Evolutionary conservation across 1,284 basidiomycete genomes (phyloP).

Genomic region (Neotropicomus parvogracilis): DNA sequence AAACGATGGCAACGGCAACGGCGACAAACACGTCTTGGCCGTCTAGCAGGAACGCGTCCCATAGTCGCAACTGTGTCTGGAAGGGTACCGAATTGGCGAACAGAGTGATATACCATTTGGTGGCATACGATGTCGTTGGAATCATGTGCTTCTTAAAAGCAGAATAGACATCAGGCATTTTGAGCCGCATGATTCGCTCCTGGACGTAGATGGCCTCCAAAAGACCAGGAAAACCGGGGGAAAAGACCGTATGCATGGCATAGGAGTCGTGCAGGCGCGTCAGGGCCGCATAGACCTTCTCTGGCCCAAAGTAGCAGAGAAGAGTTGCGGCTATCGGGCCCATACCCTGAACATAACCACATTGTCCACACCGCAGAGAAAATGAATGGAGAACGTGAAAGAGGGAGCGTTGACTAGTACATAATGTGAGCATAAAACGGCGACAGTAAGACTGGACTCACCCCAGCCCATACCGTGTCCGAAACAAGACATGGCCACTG

Average conservation of each 20-base stretch:
- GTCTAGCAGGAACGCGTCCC: slow-evolving; percentile 91
- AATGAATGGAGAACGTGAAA: slow-evolving; percentile 95
- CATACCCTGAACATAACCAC: slow-evolving; percentile 99
- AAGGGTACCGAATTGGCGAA: slow-evolving; percentile 96
- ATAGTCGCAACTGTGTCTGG: slow-evolving; percentile 88
- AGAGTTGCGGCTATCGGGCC: slow-evolving; percentile 95
- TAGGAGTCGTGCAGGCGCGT: slow-evolving; percentile 88
- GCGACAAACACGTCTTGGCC: slow-evolving; percentile 88
- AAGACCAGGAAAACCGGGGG: slow-evolving; percentile 93
- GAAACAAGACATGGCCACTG: slow-evolving; percentile 90
- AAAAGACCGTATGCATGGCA: slow-evolving; percentile 85
- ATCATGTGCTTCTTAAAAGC: slow-evolving; percentile 87
- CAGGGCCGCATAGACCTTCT: slow-evolving; percentile 81
- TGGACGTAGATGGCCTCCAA: slow-evolving; percentile 94
- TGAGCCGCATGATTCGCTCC: slow-evolving; percentile 77
- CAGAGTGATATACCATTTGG: slow-evolving; percentile 99
- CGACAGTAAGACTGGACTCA: slow-evolving; percentile 38
- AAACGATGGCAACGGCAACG: slow-evolving; percentile 83
- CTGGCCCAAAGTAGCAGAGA: slow-evolving; percentile 89
- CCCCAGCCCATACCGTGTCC: slow-evolving; percentile 94
- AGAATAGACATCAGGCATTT: slow-evolving; percentile 86
- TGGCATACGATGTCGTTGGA: slow-evolving; percentile 91
- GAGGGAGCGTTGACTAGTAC: slow-evolving; percentile 77
- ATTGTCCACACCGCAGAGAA: slow-evolving; percentile 79
- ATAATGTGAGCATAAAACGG: slow-evolving; percentile 10